A percentile compares a stretch with the other conserved stretches of the same genome.
These are phyloP conservation scores for Lantana camara DNA, from an alignment of 257 asterid genomes.

Conservation along the genomic window DNA sequence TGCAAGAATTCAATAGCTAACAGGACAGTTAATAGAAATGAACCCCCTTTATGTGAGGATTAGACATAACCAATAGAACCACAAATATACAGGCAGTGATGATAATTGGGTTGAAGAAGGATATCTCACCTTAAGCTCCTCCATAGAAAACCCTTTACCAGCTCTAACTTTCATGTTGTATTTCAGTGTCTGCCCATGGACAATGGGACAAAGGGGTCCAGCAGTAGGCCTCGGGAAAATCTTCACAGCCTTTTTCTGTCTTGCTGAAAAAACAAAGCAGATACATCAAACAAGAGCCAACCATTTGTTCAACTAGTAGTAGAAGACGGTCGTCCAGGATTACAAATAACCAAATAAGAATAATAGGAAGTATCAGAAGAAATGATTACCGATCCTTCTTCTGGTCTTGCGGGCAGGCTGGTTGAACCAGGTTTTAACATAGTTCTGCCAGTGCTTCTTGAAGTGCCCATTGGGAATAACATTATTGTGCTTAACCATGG, in stretches of 20 bases:
- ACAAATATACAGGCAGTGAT: neutral
- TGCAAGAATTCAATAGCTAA: neutral
- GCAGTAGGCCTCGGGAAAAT: conserved; percentile 85
- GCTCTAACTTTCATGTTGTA: conserved; percentile 88
- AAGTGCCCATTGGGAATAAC: conserved; percentile 69
- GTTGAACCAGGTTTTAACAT: conserved; percentile 73
- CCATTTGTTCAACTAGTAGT: neutral
- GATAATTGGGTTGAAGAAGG: neutral
- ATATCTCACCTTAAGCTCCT: conserved; percentile 69
- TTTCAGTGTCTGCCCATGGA: conserved; percentile 76
- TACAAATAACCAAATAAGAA: neutral
- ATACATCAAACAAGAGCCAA: neutral
- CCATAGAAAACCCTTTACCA: conserved; percentile 81
- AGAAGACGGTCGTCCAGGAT: neutral
- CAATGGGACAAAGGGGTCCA: conserved; percentile 79
- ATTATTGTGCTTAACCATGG: conserved; percentile 72
- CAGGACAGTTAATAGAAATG: neutral
- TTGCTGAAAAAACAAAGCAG: conserved; percentile 42
- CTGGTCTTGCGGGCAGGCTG: conserved; percentile 80
- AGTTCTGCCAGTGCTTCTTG: conserved; percentile 78
- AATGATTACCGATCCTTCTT: conserved; percentile 54
- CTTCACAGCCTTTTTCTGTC: conserved; percentile 80
- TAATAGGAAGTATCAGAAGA: neutral
- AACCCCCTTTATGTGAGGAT: neutral
- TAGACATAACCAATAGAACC: neutral